phyloP scores from a whole-genome alignment of 2,329 filamentous ascomycete species.

The Alternaria alternata region DNA sequence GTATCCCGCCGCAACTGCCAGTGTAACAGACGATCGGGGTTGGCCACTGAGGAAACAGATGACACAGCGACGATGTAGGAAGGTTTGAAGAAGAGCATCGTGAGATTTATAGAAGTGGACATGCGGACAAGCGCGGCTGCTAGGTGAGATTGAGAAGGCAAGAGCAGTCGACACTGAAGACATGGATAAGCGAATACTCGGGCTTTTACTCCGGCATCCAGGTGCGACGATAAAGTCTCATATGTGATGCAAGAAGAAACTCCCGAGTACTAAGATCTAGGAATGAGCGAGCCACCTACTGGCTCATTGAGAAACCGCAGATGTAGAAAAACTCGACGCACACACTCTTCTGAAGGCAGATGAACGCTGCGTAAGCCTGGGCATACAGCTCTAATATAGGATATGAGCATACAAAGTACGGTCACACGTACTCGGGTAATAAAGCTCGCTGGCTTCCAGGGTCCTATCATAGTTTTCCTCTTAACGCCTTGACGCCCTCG shows the following conservation, averaged over 20 bases:
- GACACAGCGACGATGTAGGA: conserved; percentile 10
- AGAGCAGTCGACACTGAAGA: background rate
- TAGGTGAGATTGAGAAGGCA: conserved; percentile 2
- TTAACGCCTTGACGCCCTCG: conserved; percentile 29
- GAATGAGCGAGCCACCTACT: background rate
- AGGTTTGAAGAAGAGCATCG: conserved; percentile 18
- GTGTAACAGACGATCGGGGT: background rate
- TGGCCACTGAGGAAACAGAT: conserved; percentile 23
- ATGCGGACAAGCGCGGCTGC: conserved; percentile 13
- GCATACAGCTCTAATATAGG: background rate
- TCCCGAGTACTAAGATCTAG: background rate
- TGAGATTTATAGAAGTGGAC: conserved; percentile 17
- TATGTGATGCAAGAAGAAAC: background rate
- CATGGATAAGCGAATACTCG: background rate
- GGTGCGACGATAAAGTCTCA: background rate
- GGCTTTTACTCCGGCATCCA: background rate
- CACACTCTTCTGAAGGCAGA: background rate
- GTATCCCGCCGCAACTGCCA: conserved; percentile 34
- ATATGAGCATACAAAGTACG: background rate
- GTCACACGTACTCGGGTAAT: background rate
- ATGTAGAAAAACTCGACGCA: background rate
- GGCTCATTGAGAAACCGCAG: background rate
- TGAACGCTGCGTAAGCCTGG: background rate
- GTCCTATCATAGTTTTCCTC: background rate
- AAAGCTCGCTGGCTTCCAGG: background rate